Base-by-base conservation (phyloP, 2,329 filamentous ascomycete genomes). In the Fusarium palustre region DNA sequence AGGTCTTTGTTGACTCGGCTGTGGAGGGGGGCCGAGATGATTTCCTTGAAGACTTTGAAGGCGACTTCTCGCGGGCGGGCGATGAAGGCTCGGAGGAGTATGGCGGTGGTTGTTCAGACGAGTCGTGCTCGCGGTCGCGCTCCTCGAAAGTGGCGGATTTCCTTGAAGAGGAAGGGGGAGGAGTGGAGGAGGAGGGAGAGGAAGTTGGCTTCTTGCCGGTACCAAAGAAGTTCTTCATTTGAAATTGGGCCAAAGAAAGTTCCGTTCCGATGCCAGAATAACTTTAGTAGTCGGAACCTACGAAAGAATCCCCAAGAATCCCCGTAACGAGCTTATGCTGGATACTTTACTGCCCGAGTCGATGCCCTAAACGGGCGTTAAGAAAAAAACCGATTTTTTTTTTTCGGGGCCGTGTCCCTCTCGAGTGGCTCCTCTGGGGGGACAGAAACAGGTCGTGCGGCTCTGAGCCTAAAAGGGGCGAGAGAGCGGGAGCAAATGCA, bases 171-270 rank as follows among this genome's bases (percentile, higher is more conserved):
- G 68, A 68, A 55, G 56, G 48, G 34, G 67, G 52, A 65, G 61
- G 53, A 60, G 58, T 45, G 45, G 60, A 52, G 52, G 64, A 56
- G 36, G 36, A 39, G 36, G 36, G 36, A 36, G 65, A 68, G 60
- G 68, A 55, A 47, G 55, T 68, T 69, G 76, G 72, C 80, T 84
- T 85, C 79, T 80, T 81, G 72, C 72, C 78, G 66, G 74, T 76
- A 70, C 76, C 78, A 77, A 86, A 86, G 82, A 85, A 82, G 67
- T 70, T 70, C 82, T 85, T 86, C 84, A 86, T 86, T 82, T 78
- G 48, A 52, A 52, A 39, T 52, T 52, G 77, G 74, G 63, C 69
- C 67, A 71, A 66, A 72, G 62, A 70, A 75, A 66, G 64, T 60
- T 66, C 55, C 59, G 67, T 50, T 55, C 48, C 50, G 47, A 47